Evolutionary conservation across 2,329 filamentous ascomycete genomes (phyloP).

Genomic region (Colletotrichum incanum): DNA sequence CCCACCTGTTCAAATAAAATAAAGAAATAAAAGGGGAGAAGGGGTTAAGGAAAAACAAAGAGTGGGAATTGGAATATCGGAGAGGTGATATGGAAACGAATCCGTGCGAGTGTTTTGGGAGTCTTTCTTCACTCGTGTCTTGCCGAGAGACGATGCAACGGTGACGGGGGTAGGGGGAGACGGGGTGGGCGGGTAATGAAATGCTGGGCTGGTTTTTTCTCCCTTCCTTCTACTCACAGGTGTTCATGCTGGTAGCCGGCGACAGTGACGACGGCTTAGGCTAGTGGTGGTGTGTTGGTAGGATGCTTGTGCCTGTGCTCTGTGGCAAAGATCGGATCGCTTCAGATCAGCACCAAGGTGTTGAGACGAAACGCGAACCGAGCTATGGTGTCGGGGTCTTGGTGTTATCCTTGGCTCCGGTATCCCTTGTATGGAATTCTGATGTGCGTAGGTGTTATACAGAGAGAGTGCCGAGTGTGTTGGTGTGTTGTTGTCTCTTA

Average conservation of each 20-base stretch:
- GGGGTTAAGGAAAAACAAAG: conserved; percentile 1
- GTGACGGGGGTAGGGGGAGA: conserved; percentile 10
- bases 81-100: conserved; percentile 11
- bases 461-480: background rate
- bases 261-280: conserved; percentile 8
- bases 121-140: background rate
- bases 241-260: conserved; percentile 34
- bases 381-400: conserved; percentile 30
- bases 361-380: conserved; percentile 44
- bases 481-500: background rate
- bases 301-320: conserved; percentile 28
- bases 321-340: conserved; percentile 39
- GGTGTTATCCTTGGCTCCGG: conserved; percentile 1
- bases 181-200: conserved; percentile 23
- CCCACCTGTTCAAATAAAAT: background rate
- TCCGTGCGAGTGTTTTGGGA: conserved; percentile 15
- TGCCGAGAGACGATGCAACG: conserved; percentile 11
- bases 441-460: background rate
- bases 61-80: conserved; percentile 1
- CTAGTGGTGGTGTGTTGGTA: conserved; percentile 4
- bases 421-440: background rate
- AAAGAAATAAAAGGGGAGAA: background rate
- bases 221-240: conserved; percentile 32
- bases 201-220: background rate
- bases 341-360: conserved; percentile 34